These are phyloP conservation scores for Ogataea parapolymorpha DNA, from an alignment of 805 yeast species.

Conservation along the genomic window DNA sequence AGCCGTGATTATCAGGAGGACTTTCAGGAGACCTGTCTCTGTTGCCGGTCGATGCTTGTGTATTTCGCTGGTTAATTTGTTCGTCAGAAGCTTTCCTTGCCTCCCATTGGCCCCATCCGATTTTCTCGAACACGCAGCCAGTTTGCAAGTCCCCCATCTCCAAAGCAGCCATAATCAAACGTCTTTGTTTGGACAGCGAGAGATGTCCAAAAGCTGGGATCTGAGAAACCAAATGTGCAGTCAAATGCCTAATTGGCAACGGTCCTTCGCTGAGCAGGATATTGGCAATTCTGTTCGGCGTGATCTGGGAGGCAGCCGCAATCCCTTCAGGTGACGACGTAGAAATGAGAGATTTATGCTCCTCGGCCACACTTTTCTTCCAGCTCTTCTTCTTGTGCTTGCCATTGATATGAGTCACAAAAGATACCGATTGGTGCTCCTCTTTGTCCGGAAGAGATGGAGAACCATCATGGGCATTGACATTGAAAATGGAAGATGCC, in stretches of 20 bases:
- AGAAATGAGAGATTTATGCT: slow-evolving; percentile 40
- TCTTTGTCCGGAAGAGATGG: slow-evolving; percentile 8
- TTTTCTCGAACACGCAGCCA: slow-evolving; percentile 77
- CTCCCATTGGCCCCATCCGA: slow-evolving; percentile 99
- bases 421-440: not conserved
- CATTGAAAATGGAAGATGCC: slow-evolving; percentile 8
- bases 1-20: slow-evolving; percentile 12
- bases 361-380: slow-evolving; percentile 20
- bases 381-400: slow-evolving; percentile 19
- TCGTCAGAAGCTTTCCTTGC: slow-evolving; percentile 47
- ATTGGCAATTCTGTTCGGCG: slow-evolving; percentile 72
- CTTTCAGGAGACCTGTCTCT: slow-evolving; percentile 18
- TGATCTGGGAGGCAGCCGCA: slow-evolving; percentile 81
- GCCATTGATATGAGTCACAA: slow-evolving; percentile 5
- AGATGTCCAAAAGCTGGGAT: slow-evolving; percentile 77
- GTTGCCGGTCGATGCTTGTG: slow-evolving; percentile 13
- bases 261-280: slow-evolving; percentile 76
- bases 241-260: slow-evolving; percentile 84
- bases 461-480: not conserved
- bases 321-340: slow-evolving; percentile 87
- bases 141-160: slow-evolving; percentile 64
- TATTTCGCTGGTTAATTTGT: slow-evolving; percentile 23
- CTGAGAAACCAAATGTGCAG: slow-evolving; percentile 69
- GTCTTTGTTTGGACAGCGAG: slow-evolving; percentile 82
- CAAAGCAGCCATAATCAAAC: slow-evolving; percentile 85